Percentiles rank a stretch among this genome's conserved stretches.
phyloP scores from a whole-genome alignment of 257 asterid genomes.

The Solanum appendiculatum region DNA sequence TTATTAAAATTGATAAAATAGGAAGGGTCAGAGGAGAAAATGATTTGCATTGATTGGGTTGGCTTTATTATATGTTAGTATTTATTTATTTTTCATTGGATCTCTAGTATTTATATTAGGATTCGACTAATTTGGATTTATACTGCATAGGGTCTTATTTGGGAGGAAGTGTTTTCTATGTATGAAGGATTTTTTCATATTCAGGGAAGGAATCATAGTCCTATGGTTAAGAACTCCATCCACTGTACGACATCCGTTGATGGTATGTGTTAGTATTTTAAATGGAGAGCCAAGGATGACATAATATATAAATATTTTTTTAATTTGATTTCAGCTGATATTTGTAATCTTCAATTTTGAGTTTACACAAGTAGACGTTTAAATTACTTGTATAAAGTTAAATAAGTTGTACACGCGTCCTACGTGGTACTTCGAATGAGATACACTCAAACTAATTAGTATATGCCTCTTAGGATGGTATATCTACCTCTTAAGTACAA shows the following conservation, averaged over 20 bases:
- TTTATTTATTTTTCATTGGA: background rate
- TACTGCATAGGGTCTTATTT: no score
- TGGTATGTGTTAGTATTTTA: background rate
- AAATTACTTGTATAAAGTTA: background rate
- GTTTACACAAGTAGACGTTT: background rate
- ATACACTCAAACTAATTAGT: background rate
- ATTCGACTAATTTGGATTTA: no score
- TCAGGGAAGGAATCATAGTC: background rate
- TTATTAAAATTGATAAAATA: background rate
- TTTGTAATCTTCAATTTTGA: background rate
- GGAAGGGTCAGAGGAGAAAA: background rate
- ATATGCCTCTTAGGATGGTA: background rate
- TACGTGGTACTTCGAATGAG: background rate
- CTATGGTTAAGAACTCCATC: background rate
- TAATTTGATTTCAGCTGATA: background rate
- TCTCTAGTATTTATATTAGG: no score
- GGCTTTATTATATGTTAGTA: background rate
- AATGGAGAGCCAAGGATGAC: background rate
- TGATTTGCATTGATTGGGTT: background rate
- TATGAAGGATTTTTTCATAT: no score
- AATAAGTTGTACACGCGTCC: background rate
- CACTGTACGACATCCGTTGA: rapidly evolving
- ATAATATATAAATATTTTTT: background rate
- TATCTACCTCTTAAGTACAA: background rate
- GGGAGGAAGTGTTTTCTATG: no score